Evolutionary conservation across 371 early-diverging fungal species (phyloP).

Genomic region (Apophysomyces sp.): DNA sequence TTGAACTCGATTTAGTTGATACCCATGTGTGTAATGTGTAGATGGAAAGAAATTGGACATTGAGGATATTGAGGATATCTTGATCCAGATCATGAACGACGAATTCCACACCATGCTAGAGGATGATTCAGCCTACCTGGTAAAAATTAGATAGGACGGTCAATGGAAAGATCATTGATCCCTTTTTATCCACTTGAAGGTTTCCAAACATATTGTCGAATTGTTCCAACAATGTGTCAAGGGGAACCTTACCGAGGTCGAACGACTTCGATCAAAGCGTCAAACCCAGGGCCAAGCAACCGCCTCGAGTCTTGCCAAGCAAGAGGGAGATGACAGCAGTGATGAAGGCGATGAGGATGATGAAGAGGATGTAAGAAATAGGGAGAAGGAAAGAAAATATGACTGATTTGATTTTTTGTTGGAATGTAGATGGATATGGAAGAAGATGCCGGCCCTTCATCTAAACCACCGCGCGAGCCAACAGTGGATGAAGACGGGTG

Average conservation of each 20-base stretch:
- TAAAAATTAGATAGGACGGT: slow-evolving; percentile 10
- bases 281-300: slow-evolving; percentile 22
- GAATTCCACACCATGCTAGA: slow-evolving; percentile 67
- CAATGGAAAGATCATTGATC: no score
- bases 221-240: slow-evolving; percentile 54
- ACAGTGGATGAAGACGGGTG: slow-evolving; percentile 54
- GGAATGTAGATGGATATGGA: slow-evolving; percentile 38
- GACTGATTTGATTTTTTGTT: not conserved
- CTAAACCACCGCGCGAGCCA: slow-evolving; percentile 27
- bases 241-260: slow-evolving; percentile 53
- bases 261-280: slow-evolving; percentile 46
- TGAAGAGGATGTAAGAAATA: slow-evolving; percentile 11
- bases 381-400: not conserved
- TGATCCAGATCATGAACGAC: slow-evolving; percentile 64
- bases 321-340: slow-evolving; percentile 16
- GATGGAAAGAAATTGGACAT: slow-evolving; percentile 63
- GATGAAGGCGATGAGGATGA: slow-evolving; percentile 36
- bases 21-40: slow-evolving; percentile 17
- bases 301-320: slow-evolving; percentile 32
- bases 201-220: slow-evolving; percentile 50
- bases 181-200: no score
- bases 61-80: slow-evolving; percentile 63
- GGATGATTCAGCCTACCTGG: slow-evolving; percentile 60
- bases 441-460: slow-evolving; percentile 29
- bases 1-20: not conserved